phyloP scores from a whole-genome alignment of 257 asterid species.

The Osmanthus fragrans region DNA sequence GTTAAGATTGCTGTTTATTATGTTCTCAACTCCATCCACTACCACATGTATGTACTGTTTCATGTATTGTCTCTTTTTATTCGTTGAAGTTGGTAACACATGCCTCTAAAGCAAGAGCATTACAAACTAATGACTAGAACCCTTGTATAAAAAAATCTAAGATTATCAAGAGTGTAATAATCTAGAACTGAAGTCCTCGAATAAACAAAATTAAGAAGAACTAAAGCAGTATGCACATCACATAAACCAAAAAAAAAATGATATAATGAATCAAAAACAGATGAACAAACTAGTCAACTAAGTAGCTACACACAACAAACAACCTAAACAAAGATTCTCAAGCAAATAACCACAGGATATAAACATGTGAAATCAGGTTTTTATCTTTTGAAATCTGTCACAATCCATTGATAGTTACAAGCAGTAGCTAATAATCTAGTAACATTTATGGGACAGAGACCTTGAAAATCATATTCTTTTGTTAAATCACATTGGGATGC shows the following conservation, averaged over 20 bases:
- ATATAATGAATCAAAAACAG: not conserved
- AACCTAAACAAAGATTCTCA: no score
- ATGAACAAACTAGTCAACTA: not conserved
- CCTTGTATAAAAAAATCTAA: not conserved
- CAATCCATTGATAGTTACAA: not conserved
- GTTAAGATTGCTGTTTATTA: not conserved
- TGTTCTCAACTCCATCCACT: not conserved
- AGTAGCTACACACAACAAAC: not conserved
- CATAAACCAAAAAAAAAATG: not conserved
- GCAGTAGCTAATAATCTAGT: not conserved
- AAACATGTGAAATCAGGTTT: not conserved
- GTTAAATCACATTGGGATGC: not conserved
- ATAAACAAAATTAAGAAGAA: not conserved
- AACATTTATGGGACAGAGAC: not conserved
- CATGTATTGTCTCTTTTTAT: not conserved
- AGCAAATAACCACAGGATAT: not conserved
- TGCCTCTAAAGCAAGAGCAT: not conserved
- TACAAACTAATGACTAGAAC: not conserved
- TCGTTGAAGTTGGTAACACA: not conserved
- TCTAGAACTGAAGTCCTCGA: not conserved
- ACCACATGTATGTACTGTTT: not conserved
- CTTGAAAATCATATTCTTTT: not conserved
- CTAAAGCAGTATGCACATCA: not conserved
- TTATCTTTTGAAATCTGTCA: not conserved
- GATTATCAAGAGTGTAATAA: not conserved